Evolutionary conservation across 1,284 basidiomycete genomes (phyloP).

Genomic region (Sphagnurus paluster): DNA sequence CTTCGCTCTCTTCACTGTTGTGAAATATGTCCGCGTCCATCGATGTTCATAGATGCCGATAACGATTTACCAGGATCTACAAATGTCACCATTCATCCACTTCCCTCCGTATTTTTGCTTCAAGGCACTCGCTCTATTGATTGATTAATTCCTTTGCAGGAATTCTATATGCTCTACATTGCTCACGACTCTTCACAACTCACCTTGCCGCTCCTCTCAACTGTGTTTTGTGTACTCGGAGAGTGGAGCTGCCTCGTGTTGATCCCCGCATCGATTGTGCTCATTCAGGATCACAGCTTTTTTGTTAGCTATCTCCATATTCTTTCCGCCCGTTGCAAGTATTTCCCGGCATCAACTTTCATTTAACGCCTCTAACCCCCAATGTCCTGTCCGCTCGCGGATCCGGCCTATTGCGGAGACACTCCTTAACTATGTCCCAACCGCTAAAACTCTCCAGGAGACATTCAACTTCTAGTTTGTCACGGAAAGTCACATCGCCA

Average conservation of each 20-base stretch:
- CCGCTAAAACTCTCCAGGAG: too few relatives aligned
- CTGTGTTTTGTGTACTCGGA: background rate
- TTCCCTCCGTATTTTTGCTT: background rate
- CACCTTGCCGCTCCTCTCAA: background rate
- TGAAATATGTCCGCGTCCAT: slow-evolving; percentile 4
- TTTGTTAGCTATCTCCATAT: background rate
- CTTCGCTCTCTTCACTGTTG: background rate
- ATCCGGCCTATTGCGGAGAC: background rate
- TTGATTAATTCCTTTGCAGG: slow-evolving; percentile 4
- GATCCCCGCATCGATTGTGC: slow-evolving; percentile 5
- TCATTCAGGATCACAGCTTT: background rate
- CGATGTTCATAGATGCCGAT: slow-evolving; percentile 21
- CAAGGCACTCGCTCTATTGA: slow-evolving; percentile 1
- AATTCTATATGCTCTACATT: background rate
- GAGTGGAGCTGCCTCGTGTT: slow-evolving; percentile 20
- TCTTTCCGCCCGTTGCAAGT: background rate
- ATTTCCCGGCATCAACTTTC: background rate
- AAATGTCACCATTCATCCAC: slow-evolving; percentile 5
- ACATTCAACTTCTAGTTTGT: too few relatives aligned
- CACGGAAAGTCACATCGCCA: too few relatives aligned
- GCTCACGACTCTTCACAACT: slow-evolving; percentile 3
- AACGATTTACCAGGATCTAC: slow-evolving; percentile 19
- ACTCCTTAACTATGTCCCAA: too few relatives aligned
- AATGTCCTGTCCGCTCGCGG: background rate
- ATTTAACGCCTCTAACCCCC: background rate